Conservation (phyloP, 805 yeast genomes). For the Lachancea fermentati region DNA sequence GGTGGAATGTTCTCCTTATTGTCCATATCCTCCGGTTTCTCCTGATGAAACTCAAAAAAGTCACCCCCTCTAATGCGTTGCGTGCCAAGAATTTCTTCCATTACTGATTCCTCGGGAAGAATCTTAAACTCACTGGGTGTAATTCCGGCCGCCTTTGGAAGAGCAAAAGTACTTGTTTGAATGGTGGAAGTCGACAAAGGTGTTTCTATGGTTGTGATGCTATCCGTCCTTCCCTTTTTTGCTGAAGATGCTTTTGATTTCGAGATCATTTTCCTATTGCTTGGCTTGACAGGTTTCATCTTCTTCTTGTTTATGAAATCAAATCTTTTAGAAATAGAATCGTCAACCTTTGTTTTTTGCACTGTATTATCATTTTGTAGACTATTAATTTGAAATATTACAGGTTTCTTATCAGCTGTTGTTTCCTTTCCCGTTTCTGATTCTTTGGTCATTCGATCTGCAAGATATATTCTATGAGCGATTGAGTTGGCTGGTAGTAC, state of each 20-base stretch:
- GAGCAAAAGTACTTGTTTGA: neutral
- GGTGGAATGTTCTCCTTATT: conserved; percentile 28
- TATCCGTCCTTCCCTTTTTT: conserved; percentile 6
- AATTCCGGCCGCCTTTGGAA: neutral
- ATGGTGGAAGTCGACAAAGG: neutral
- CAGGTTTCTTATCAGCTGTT: conserved; percentile 6
- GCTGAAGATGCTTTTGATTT: conserved; percentile 3
- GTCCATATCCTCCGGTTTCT: conserved; percentile 9
- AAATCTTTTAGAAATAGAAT: conserved; percentile 31
- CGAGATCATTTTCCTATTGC: conserved; percentile 2
- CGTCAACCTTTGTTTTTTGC: conserved; percentile 23
- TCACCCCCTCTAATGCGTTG: conserved; percentile 4
- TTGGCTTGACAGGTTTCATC: conserved; percentile 8
- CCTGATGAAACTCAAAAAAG: conserved; percentile 4
- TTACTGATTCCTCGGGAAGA: neutral
- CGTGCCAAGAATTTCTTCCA: conserved; percentile 1
- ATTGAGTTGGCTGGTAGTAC: conserved; percentile 27
- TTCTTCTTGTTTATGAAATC: conserved; percentile 30
- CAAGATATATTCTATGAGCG: conserved; percentile 31
- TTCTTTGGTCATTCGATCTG: conserved; percentile 28
- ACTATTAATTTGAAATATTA: conserved; percentile 22
- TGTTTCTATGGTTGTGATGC: conserved; percentile 2
- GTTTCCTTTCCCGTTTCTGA: conserved; percentile 6
- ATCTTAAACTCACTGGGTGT: conserved; percentile 3
- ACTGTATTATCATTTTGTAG: conserved; percentile 25